phyloP scores from a whole-genome alignment of 1,284 basidiomycete species.

The Moniliella sp. region DNA sequence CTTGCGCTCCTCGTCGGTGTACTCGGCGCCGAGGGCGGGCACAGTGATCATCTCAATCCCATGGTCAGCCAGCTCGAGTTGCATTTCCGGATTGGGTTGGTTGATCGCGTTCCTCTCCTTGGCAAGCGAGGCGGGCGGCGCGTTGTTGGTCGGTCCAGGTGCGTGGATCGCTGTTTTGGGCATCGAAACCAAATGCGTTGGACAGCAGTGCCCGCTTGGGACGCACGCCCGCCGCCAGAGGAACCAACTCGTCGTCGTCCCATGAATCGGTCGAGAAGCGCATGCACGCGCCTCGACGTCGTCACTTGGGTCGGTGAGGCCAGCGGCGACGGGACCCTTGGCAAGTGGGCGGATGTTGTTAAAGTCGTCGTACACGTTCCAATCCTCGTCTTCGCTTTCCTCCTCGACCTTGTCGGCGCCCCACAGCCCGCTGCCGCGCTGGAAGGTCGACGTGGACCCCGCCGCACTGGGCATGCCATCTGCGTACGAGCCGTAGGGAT shows the following conservation, averaged over 20 bases:
- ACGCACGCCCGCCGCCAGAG: slow-evolving; percentile 4
- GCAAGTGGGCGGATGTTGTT: slow-evolving; percentile 14
- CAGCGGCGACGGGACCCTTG: slow-evolving; percentile 6
- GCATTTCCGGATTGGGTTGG: slow-evolving; percentile 6
- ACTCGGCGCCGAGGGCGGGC: slow-evolving; percentile 22
- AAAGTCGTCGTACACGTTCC: slow-evolving; percentile 29
- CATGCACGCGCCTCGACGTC: slow-evolving; percentile 3
- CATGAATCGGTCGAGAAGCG: background rate
- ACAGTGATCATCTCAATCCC: slow-evolving; percentile 28
- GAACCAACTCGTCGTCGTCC: slow-evolving; percentile 3
- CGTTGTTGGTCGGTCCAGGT: too few species aligned
- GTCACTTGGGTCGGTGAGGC: slow-evolving; percentile 3
- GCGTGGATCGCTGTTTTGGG: slow-evolving; percentile 3
- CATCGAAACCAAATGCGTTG: slow-evolving; percentile 6
- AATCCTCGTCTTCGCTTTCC: slow-evolving; percentile 17
- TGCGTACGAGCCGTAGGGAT: too few species aligned
- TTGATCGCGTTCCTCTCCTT: slow-evolving; percentile 5
- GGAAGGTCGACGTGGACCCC: too few species aligned
- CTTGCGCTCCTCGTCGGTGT: slow-evolving; percentile 14
- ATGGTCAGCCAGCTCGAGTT: slow-evolving; percentile 2
- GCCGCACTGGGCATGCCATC: too few species aligned
- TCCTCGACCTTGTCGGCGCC: too few species aligned
- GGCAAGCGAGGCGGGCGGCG: background rate
- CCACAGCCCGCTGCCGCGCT: too few species aligned
- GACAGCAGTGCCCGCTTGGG: too few species aligned